These are phyloP conservation scores for Alternaria brassicicola DNA, from an alignment of 2,329 filamentous ascomycete species.

Conservation along the genomic window DNA sequence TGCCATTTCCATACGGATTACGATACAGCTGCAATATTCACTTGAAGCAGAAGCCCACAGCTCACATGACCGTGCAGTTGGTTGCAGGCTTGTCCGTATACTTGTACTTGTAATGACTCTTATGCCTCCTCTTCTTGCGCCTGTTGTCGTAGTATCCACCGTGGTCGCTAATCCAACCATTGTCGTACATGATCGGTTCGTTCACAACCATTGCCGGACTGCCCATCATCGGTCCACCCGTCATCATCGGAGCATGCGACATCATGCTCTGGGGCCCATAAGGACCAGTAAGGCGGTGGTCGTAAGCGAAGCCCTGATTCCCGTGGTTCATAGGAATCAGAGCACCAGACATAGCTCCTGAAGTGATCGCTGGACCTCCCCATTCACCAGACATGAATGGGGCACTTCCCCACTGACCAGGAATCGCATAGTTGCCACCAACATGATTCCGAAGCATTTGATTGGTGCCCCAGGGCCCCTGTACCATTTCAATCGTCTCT, in stretches of 20 bases:
- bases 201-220: conserved; percentile 7
- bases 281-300: conserved; percentile 30
- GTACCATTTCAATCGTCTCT: conserved; percentile 42
- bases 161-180: conserved; percentile 15
- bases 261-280: conserved; percentile 17
- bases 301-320: conserved; percentile 15
- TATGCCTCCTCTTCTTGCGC: conserved; percentile 21
- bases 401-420: conserved; percentile 35
- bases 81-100: conserved; percentile 27
- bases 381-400: conserved; percentile 21
- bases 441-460: conserved; percentile 37
- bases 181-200: conserved; percentile 3
- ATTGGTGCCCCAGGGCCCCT: conserved; percentile 42
- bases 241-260: conserved; percentile 4
- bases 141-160: conserved; percentile 11
- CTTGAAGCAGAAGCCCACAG: background rate
- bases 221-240: background rate
- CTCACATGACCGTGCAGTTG: conserved; percentile 31
- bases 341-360: conserved; percentile 19
- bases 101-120: conserved; percentile 29
- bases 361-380: conserved; percentile 13
- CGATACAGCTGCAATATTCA: background rate
- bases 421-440: conserved; percentile 34
- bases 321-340: conserved; percentile 16
- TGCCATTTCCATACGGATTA: background rate